Base-by-base conservation (phyloP, 768 basidiomycete genomes). In the Cyathus striatus region DNA sequence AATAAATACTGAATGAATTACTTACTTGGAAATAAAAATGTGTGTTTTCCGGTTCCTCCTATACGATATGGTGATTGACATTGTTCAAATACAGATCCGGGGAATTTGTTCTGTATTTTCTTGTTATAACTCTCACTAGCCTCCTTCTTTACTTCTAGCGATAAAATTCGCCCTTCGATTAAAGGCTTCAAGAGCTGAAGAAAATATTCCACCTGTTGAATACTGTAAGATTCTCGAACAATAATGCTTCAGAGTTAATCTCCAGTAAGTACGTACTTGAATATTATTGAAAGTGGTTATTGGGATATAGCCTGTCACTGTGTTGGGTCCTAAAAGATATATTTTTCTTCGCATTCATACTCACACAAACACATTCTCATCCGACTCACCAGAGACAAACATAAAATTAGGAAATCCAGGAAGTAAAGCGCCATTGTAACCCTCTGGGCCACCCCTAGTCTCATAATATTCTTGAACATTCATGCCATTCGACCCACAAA, bases 291-390 rank as follows among this genome's bases (percentile, higher is more conserved):
- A 23, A 23, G n/a, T 13, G 14, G 24, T 7, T 13, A 40, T 18
- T 23, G 39, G 18, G 7, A 20, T 40, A 23, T 40, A 26, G 2
- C 39, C 39, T 26, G 39, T 40, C 18, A 9, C 39, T n/a, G 24
- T 26, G 24, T 40, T 40, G 13, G 39, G 39, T 12, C 39, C 36
- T 37, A n/a, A n/a, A n/a, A 37, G 7, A 37, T n/a, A 37, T n/a
- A 18, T 9, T n/a, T 10, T 37, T 7, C 10, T 14, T 10, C 9
- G 36, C 36, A 9, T 37, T 18, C 36, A 9, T n/a, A 18, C 10
- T 10, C 36, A 22, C 18, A 22, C 36, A 7, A 18, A 9, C n/a
- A 37, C 36, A 9, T 10, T 37, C 21, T 21, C n/a, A n/a, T n/a
- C n/a, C 9, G 36, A 7, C 36, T 9, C 18, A 37, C 36, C 39